phyloP scores from a whole-genome alignment of 1,139 yeast genomes.

The Nakaseomyces sp. region DNA sequence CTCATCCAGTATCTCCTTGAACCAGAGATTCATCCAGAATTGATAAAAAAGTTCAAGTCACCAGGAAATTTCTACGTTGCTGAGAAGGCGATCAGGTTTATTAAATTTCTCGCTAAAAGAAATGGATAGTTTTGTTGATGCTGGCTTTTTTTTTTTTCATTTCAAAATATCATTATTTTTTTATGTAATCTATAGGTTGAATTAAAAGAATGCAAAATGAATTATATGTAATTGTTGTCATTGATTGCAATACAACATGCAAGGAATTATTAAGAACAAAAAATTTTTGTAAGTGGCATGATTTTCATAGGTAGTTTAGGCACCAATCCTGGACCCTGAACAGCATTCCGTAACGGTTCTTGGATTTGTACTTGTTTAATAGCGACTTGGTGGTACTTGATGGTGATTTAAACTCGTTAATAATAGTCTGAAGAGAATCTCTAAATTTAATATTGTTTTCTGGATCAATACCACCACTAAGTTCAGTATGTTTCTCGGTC shows the following conservation, averaged over 20 bases:
- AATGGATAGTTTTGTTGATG: neutral
- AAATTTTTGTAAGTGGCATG: neutral
- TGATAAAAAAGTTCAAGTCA: neutral
- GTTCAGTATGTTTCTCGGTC: constrained; percentile 74
- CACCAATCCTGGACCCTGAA: constrained; percentile 16
- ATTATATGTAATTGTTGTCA: neutral
- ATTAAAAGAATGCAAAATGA: neutral
- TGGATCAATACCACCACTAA: constrained; percentile 60
- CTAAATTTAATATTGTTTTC: constrained; percentile 4
- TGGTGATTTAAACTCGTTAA: constrained; percentile 13
- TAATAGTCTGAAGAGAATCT: neutral
- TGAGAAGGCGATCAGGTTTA: neutral
- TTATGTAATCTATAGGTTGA: neutral
- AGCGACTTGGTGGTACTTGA: constrained; percentile 26
- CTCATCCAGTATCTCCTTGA: constrained; percentile 1
- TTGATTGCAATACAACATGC: neutral
- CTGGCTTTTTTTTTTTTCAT: no score
- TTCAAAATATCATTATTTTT: neutral
- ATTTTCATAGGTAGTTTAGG: neutral
- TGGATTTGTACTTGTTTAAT: constrained; percentile 21
- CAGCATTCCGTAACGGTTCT: constrained; percentile 19
- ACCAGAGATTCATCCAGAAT: constrained; percentile 1
- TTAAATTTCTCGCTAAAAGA: neutral
- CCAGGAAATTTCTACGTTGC: neutral
- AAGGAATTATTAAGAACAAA: neutral